Evolutionary conservation across 2,329 filamentous ascomycete genomes (phyloP).

Genomic region (Scopulariopsis brevicaulis): DNA sequence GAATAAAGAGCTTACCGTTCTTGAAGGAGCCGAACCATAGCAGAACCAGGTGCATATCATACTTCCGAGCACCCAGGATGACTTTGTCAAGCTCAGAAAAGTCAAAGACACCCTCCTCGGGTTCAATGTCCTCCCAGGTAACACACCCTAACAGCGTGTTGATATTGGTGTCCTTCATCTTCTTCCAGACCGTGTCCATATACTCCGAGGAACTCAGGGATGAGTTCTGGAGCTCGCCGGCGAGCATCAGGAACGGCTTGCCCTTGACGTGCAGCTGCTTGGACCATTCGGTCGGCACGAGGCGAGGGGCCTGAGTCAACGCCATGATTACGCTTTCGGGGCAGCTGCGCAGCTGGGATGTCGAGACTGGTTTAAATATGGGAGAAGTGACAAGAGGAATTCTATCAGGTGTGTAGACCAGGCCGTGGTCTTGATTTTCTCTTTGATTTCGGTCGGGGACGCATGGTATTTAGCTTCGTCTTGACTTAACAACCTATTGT

Average conservation of each 20-base stretch:
- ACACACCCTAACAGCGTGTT: constrained; percentile 19
- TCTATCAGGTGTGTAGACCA: no score
- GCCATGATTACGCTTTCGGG: constrained; percentile 10
- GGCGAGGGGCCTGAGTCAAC: not conserved
- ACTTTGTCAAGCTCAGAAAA: constrained; percentile 15
- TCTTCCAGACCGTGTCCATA: constrained; percentile 13
- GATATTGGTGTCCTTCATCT: constrained; percentile 12
- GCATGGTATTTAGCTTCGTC: no score
- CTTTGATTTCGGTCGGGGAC: no score
- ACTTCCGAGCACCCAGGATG: constrained; percentile 10
- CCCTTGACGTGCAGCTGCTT: constrained; percentile 18
- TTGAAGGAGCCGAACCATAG: constrained; percentile 20
- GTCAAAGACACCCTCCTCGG: constrained; percentile 15
- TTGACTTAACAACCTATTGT: no score
- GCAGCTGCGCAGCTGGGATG: no score
- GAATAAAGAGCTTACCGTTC: constrained; percentile 15
- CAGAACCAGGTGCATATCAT: constrained; percentile 14
- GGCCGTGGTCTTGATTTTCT: no score
- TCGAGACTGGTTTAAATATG: no score
- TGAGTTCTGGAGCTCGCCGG: constrained; percentile 18
- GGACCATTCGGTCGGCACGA: not conserved
- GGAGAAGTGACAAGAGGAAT: no score
- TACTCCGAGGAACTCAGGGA: constrained; percentile 9
- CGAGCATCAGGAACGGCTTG: constrained; percentile 17
- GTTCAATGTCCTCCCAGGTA: constrained; percentile 19